phyloP scores from a whole-genome alignment of 345 rosid genomes.

The Psidium guajava region DNA sequence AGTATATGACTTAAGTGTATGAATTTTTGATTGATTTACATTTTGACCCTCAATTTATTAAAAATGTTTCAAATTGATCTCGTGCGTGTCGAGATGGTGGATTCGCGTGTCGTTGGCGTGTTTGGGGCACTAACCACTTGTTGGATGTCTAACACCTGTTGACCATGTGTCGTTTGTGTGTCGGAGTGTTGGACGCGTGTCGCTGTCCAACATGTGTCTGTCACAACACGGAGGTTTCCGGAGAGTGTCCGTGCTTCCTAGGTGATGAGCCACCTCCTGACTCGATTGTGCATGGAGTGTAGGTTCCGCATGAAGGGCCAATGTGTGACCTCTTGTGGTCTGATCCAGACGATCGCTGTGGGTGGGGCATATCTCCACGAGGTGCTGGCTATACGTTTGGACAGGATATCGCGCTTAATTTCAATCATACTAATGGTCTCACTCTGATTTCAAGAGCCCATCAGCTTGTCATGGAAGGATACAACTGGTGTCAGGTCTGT shows the following conservation, averaged over 20 bases:
- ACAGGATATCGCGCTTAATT: slow-evolving; percentile 78
- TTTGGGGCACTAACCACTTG: not conserved
- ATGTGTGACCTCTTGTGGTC: slow-evolving; percentile 99
- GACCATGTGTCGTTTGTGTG: too few species aligned
- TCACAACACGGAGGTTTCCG: too few species aligned
- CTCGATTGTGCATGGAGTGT: not conserved
- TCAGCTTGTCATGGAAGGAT: slow-evolving; percentile 96
- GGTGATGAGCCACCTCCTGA: not conserved
- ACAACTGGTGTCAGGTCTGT: slow-evolving; percentile 83
- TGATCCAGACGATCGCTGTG: slow-evolving; percentile 93
- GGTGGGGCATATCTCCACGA: slow-evolving; percentile 97
- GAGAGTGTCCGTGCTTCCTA: too few species aligned
- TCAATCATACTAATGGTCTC: slow-evolving; percentile 89
- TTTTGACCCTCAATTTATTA: too few species aligned
- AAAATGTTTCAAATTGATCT: too few species aligned
- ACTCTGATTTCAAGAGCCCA: slow-evolving; percentile 84
- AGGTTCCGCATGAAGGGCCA: slow-evolving; percentile 99
- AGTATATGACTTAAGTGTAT: too few species aligned
- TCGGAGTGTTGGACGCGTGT: too few species aligned
- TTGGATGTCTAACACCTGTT: too few species aligned
- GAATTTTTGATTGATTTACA: too few species aligned
- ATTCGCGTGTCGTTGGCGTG: too few species aligned
- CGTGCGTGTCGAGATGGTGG: too few species aligned
- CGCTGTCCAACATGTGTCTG: too few species aligned
- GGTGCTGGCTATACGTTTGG: slow-evolving; percentile 96